phyloP scores from a whole-genome alignment of 2,329 filamentous ascomycete species.

The Pseudogymnoascus pannorum region DNA sequence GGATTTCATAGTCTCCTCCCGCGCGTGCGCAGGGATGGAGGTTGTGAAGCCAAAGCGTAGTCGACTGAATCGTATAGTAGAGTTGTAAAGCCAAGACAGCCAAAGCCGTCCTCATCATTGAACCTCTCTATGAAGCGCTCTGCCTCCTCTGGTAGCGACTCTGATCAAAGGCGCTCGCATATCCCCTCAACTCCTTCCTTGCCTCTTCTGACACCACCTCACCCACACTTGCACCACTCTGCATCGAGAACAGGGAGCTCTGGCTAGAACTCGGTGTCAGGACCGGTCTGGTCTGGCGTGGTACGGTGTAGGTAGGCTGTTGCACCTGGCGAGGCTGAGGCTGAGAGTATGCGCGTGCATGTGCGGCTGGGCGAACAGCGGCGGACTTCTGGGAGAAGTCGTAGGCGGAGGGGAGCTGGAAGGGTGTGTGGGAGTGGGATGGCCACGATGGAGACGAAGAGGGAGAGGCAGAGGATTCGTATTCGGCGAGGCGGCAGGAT shows the following conservation, averaged over 20 bases:
- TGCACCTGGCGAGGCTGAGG: not conserved
- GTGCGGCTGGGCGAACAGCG: not conserved
- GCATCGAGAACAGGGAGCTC: slow-evolving; percentile 74
- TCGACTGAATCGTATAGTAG: not conserved
- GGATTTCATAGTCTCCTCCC: no score
- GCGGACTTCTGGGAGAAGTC: slow-evolving; percentile 47
- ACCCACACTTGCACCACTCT: slow-evolving; percentile 47
- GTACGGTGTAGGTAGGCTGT: slow-evolving; percentile 22
- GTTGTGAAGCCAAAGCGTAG: not conserved
- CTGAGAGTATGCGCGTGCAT: not conserved
- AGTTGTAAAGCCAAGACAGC: not conserved
- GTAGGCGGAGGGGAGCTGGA: slow-evolving; percentile 67
- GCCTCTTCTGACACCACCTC: slow-evolving; percentile 67
- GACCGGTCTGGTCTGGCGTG: slow-evolving; percentile 32
- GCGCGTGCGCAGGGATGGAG: no score
- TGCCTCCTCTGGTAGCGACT: slow-evolving; percentile 29
- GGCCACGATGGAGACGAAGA: slow-evolving; percentile 46
- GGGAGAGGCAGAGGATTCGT: slow-evolving; percentile 58
- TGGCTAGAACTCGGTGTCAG: slow-evolving; percentile 71
- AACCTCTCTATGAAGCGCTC: slow-evolving; percentile 23
- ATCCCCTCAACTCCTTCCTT: slow-evolving; percentile 72
- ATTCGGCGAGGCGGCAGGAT: slow-evolving; percentile 78
- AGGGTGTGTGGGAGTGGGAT: slow-evolving; percentile 46
- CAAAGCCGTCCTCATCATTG: not conserved
- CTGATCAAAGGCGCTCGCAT: slow-evolving; percentile 84